Base-by-base conservation (phyloP, 2,329 filamentous ascomycete species). In the Hypoxylon sp. region DNA sequence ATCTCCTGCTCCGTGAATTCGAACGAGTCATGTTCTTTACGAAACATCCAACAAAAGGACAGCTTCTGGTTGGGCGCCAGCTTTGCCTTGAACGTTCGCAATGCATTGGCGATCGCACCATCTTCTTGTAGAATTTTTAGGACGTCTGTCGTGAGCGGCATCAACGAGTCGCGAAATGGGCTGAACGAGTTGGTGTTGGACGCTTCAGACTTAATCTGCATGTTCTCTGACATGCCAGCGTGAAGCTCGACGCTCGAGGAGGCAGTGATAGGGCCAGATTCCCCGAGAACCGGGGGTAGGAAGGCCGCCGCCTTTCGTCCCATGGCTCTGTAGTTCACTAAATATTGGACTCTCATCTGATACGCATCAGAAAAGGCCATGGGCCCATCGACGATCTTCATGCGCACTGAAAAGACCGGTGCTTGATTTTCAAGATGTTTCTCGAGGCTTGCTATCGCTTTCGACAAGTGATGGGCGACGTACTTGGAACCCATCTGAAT, bases 1-100 rank as follows among this genome's bases (percentile, higher is more conserved):
- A 71, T 60, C 48, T 79, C 78, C 11, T 49, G 58, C 55, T 80
- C 76, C 0, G 41, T 49, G 52, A 78, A 79, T 1, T 49, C 9
- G 3, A 48, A 33, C 0, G 66, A 55, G 0, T 8, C 26, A 0
- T 9, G 38, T 48, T 76, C 74, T 7, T 66, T 67, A 1, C 26
- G 21, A 5, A 73, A 5, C 71, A 74, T 74, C 70, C 72, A 74
- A 3, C 43, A 21, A 20, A 77, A 65, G 1, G 74, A 73, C 17
- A 60, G 46, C 13, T 38, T 23, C 48, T 77, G 74, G 3, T 63
- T 62, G 0, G 27, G 1, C 13, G 52, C 65, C 18, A 73, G 56
- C 1, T 20, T 11, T 1, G 29, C 8, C 2, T 40, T 47, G 37
- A 62, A 41, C 2, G 40, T n/a, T n/a, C n/a, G n/a, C n/a, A n/a